These are phyloP conservation scores for Erythrobasidium yunnanense DNA, from an alignment of 768 basidiomycete species.

Conservation along the genomic window DNA sequence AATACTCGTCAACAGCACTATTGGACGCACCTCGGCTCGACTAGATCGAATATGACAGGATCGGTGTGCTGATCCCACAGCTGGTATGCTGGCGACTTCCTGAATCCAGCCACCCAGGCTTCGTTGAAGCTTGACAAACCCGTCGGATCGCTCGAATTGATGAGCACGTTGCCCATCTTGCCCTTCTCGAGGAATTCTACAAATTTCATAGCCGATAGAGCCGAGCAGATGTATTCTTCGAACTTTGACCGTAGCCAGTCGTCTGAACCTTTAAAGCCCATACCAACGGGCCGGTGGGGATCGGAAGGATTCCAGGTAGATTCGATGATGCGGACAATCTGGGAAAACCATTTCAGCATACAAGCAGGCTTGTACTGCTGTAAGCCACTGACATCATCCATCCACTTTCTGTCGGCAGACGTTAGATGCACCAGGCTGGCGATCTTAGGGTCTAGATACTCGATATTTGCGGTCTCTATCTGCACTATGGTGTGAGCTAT, in stretches of 20 bases:
- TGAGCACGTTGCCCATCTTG: conserved; percentile 50
- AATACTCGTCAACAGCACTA: conserved; percentile 46
- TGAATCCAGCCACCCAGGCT: conserved; percentile 78
- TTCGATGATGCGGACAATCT: conserved; percentile 69
- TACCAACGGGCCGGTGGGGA: conserved; percentile 49
- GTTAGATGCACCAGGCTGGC: conserved; percentile 71
- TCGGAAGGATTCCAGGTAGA: conserved; percentile 63
- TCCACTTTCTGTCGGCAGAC: conserved; percentile 90
- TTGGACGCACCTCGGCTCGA: conserved; percentile 54
- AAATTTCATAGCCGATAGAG: conserved; percentile 78
- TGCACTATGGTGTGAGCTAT: conserved; percentile 39
- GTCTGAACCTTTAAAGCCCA: conserved; percentile 91
- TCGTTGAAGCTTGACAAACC: conserved; percentile 54
- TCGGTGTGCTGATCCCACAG: conserved; percentile 88
- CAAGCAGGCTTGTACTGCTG: background rate
- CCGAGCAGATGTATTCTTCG: conserved; percentile 74
- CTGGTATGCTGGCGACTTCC: conserved; percentile 70
- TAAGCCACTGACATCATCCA: conserved; percentile 59
- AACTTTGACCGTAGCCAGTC: conserved; percentile 85
- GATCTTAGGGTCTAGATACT: conserved; percentile 70
- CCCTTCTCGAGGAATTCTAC: conserved; percentile 65
- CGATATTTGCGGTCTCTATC: conserved; percentile 76
- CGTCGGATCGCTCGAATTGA: conserved; percentile 36
- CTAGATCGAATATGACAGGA: conserved; percentile 82
- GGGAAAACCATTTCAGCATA: background rate